Percentiles rank a stretch among this genome's conserved stretches.
These are phyloP conservation scores for Acanthamoeba lugdunensis DNA, from an alignment of 208 protist species.

Conservation along the genomic window DNA sequence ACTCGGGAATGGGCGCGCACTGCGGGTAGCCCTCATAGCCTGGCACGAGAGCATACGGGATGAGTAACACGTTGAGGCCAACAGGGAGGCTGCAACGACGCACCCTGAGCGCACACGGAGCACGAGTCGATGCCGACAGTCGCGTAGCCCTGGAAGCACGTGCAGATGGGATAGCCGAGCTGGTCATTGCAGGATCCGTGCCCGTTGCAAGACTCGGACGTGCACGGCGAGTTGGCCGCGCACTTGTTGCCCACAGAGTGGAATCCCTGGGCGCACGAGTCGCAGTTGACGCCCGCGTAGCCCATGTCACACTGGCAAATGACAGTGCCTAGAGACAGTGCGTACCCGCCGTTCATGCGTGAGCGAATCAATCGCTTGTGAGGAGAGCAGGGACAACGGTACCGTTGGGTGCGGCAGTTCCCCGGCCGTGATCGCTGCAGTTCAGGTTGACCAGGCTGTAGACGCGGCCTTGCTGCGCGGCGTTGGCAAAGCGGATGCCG, in stretches of 20 bases:
- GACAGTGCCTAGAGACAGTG: neutral
- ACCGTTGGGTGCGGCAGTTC: neutral
- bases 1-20: conserved; percentile 13
- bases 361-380: neutral
- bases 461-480: conserved; percentile 17
- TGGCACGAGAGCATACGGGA: neutral
- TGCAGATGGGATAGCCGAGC: conserved; percentile 62
- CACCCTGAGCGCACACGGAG: conserved; percentile 55
- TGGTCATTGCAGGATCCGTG: conserved; percentile 50
- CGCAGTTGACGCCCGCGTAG: conserved; percentile 58
- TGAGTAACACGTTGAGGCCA: neutral
- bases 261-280: conserved; percentile 47
- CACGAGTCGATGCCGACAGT: conserved; percentile 64
- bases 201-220: conserved; percentile 23
- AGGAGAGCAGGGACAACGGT: neutral
- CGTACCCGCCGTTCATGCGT: no score
- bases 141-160: conserved; percentile 62
- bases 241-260: conserved; percentile 24
- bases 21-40: conserved; percentile 58
- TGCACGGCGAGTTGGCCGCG: conserved; percentile 7
- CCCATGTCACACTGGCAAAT: conserved; percentile 31
- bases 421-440: conserved; percentile 58
- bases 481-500: conserved; percentile 42
- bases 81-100: neutral
- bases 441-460: conserved; percentile 17